Percentiles rank a stretch among this genome's conserved stretches.
These are phyloP conservation scores for Cladosporium halotolerans DNA, from an alignment of 2,329 filamentous ascomycete genomes.

Conservation along the genomic window DNA sequence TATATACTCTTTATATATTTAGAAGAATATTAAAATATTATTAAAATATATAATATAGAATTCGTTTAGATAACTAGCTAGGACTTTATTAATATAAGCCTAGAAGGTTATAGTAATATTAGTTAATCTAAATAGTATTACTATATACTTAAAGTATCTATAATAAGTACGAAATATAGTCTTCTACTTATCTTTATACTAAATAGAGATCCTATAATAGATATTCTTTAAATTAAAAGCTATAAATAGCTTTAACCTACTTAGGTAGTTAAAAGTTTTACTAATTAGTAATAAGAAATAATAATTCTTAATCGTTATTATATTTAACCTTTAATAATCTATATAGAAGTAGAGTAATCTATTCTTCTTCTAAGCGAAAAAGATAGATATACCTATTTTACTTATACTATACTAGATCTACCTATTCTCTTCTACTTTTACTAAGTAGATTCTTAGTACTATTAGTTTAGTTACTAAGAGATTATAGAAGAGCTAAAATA, in stretches of 20 bases:
- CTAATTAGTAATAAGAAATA: conserved; percentile 24
- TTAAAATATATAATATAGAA: conserved; percentile 22
- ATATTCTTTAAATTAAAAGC: conserved; percentile 21
- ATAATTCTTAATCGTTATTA: conserved; percentile 27
- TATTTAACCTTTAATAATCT: conserved; percentile 27
- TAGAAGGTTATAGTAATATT: conserved; percentile 21
- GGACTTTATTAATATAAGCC: conserved; percentile 17
- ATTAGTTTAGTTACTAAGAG: not conserved
- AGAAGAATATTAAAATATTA: conserved; percentile 26
- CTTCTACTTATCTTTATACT: conserved; percentile 18
- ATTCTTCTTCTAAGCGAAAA: conserved; percentile 17
- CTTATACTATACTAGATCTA: conserved; percentile 12
- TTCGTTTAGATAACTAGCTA: conserved; percentile 11
- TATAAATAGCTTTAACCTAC: conserved; percentile 13
- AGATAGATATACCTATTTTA: conserved; percentile 7
- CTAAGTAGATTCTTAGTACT: not conserved
- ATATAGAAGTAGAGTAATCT: conserved; percentile 20
- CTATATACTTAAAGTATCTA: conserved; percentile 19
- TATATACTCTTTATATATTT: conserved; percentile 7
- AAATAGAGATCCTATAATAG: conserved; percentile 24
- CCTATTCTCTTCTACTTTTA: not conserved
- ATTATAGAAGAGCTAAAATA: not conserved
- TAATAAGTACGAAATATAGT: conserved; percentile 18
- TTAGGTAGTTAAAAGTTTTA: conserved; percentile 19
- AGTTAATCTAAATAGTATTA: conserved; percentile 20